Conservation (phyloP, 805 yeast genomes). For the Pichia kluyveri region DNA sequence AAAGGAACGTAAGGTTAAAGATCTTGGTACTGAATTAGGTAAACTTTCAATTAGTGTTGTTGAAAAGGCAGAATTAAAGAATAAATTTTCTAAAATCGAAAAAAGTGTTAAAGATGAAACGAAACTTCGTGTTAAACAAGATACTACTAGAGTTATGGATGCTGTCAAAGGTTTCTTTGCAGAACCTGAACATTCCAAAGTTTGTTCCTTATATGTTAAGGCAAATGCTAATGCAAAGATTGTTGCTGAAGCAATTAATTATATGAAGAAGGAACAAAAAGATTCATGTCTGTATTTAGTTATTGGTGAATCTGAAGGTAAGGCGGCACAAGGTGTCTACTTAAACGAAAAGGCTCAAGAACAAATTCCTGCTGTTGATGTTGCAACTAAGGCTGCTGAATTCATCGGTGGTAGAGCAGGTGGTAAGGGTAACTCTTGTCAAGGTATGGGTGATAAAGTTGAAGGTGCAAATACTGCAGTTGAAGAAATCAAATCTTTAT, state of each 20-base stretch:
- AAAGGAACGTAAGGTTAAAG: constrained; percentile 79
- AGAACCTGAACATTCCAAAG: constrained; percentile 41
- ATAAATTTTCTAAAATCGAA: constrained; percentile 67
- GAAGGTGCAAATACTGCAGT: constrained; percentile 66
- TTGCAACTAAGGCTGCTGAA: constrained; percentile 62
- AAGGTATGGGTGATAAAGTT: constrained; percentile 90
- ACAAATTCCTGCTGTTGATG: constrained; percentile 61
- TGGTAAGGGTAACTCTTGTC: constrained; percentile 94
- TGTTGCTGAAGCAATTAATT: constrained; percentile 83
- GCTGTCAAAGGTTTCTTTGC: constrained; percentile 64
- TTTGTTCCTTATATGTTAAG: constrained; percentile 57
- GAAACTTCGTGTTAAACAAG: constrained; percentile 83
- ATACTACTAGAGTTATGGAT: constrained; percentile 72
- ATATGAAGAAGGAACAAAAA: constrained; percentile 67
- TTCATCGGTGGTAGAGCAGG: constrained; percentile 96
- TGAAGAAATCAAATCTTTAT: constrained; percentile 51
- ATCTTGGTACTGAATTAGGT: constrained; percentile 75
- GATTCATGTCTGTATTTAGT: constrained; percentile 71
- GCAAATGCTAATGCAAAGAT: constrained; percentile 87
- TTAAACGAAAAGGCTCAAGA: constrained; percentile 61
- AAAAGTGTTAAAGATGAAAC: constrained; percentile 82
- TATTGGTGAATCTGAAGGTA: constrained; percentile 48
- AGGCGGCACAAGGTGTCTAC: constrained; percentile 94
- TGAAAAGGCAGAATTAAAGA: constrained; percentile 67
- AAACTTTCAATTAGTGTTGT: constrained; percentile 75